Conservation (phyloP, 148 eudicot genomes). For the Fagopyrum esculentum region DNA sequence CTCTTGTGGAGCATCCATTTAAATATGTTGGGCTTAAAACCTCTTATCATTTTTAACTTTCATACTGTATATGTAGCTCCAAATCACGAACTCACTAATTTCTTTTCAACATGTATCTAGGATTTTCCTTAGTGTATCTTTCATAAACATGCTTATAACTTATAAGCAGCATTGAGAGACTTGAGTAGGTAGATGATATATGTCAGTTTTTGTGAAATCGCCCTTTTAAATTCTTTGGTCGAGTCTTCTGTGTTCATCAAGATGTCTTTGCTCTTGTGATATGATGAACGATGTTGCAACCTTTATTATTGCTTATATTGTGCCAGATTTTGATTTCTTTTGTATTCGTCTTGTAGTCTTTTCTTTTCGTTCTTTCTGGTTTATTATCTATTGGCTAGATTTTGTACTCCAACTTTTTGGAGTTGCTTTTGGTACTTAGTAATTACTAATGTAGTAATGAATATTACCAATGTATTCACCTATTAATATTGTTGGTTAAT, state of each 20-base stretch:
- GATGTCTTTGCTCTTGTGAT: background rate
- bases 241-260: background rate
- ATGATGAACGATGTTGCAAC: background rate
- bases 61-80: background rate
- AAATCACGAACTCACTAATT: background rate
- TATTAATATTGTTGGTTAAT: background rate
- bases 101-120: background rate
- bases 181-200: background rate
- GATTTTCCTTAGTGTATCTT: background rate
- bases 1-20: too few relatives aligned
- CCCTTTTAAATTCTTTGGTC: background rate
- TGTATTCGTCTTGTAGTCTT: background rate
- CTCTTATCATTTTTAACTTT: background rate
- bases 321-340: background rate
- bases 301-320: background rate
- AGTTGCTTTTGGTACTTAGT: too few relatives aligned
- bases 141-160: background rate
- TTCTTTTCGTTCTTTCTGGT: background rate
- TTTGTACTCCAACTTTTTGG: background rate
- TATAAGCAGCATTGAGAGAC: background rate
- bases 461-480: too few relatives aligned
- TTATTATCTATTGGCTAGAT: background rate
- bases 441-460: too few relatives aligned
- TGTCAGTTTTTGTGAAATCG: background rate
- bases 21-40: background rate